Base-by-base conservation (phyloP, 2,329 filamentous ascomycete genomes). In the Epichloe hybrida region DNA sequence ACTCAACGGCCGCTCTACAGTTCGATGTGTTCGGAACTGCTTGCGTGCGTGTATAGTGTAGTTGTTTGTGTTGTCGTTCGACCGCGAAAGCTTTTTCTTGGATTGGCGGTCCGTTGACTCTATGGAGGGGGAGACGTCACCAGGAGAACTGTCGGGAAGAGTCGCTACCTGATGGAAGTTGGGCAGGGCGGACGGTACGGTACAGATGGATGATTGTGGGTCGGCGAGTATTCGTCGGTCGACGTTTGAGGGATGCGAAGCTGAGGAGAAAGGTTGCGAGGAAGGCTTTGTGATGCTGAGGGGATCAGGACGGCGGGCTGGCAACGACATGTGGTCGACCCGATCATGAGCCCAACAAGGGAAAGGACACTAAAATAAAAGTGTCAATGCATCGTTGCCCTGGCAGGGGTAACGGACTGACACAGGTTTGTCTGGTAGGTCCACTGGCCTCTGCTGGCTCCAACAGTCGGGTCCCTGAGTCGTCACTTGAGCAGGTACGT, bases 251-350 rank as follows among this genome's bases (percentile, higher is more conserved):
- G 9, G n/a, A 9, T 21, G n/a, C 23, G 41, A 4, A 36, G 40
- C 40, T 31, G 34, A 17, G 49, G 50, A 45, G 51, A 51, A 39
- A 50, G 50, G 21, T 13, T 31, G 36, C 36, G 15, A 37, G 36
- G 3, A 15, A 17, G 20, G 45, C 4, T 49, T 50, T 50, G 43
- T 46, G 55, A 47, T 43, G 55, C 55, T 50, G 52, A 57, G 48
- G 55, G 44, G 58, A 60, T 63, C 56, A 55, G 59, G 64, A 64
- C 62, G 61, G 60, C 56, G 61, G 57, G 55, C 59, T 58, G 42
- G 31, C 47, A 57, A 58, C 60, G 59, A 59, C 60, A 17, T 57
- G 60, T 55, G 61, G 56, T 35, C 23, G 46, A 34, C 37, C 37
- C n/a, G 37, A 60, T 61, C 56, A 58, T 53, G 59, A 64, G 62